These are phyloP conservation scores for Lactarius indigo DNA, from an alignment of 768 basidiomycete genomes.

Conservation along the genomic window DNA sequence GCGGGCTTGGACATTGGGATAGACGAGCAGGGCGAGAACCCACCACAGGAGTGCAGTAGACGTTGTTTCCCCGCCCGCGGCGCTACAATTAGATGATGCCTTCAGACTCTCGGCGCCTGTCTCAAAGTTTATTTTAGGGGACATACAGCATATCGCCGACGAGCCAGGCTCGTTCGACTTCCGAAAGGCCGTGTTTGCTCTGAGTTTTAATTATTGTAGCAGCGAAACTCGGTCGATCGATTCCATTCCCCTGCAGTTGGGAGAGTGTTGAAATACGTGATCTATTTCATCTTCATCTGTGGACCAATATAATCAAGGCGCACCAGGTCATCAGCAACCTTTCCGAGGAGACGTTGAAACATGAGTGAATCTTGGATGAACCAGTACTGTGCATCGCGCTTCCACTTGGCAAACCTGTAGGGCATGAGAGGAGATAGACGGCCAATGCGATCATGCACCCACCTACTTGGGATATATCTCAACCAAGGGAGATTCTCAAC, in stretches of 20 bases:
- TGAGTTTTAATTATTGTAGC: constrained; percentile 9
- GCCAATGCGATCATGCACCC: not conserved
- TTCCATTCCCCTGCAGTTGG: not conserved
- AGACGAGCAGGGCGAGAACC: constrained; percentile 38
- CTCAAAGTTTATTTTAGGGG: not conserved
- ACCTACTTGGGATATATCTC: constrained; percentile 1
- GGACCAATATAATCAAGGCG: not conserved
- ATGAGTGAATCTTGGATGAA: constrained; percentile 9
- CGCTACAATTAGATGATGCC: not conserved
- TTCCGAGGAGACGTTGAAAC: constrained; percentile 11
- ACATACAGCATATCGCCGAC: constrained; percentile 22
- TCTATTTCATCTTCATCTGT: not conserved
- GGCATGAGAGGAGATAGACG: not conserved
- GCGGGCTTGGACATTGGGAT: constrained; percentile 36
- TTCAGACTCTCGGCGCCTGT: not conserved
- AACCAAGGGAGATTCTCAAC: constrained; percentile 1
- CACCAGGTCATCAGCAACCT: constrained; percentile 7
- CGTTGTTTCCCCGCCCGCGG: not conserved
- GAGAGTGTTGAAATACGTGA: not conserved
- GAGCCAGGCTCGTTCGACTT: constrained; percentile 20
- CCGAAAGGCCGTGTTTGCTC: constrained; percentile 3
- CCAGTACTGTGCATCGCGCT: constrained; percentile 16
- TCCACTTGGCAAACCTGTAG: constrained; percentile 15
- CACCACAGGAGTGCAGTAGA: constrained; percentile 32
- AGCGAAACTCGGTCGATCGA: constrained; percentile 9